Evolutionary conservation across 345 rosid genomes (phyloP).

Genomic region (Acer saccharum): DNA sequence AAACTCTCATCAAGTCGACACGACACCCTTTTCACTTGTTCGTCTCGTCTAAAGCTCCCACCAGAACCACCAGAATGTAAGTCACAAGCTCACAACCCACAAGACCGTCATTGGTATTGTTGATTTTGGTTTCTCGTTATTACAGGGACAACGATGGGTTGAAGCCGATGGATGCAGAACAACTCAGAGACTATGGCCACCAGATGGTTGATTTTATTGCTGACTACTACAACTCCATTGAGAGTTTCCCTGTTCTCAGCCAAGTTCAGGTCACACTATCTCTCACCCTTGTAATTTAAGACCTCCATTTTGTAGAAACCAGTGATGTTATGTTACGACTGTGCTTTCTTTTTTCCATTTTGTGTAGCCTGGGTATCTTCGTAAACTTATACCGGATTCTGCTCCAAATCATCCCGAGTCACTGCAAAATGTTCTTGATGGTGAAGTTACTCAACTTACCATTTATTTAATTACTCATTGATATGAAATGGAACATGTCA

Average conservation of each 20-base stretch:
- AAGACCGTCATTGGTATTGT: neutral
- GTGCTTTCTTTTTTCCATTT: conserved; percentile 1
- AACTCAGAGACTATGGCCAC: conserved; percentile 70
- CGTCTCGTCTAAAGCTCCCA: neutral
- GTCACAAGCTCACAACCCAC: neutral
- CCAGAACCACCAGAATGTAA: neutral
- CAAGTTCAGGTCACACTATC: conserved; percentile 62
- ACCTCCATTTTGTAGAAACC: too few relatives aligned
- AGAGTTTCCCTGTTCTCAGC: conserved; percentile 81
- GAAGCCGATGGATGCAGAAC: conserved; percentile 77
- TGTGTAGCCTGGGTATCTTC: conserved; percentile 88
- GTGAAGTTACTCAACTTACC: conserved; percentile 35
- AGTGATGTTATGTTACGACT: too few relatives aligned
- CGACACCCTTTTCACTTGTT: neutral
- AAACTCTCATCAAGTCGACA: neutral
- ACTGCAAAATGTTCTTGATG: conserved; percentile 73
- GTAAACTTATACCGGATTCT: conserved; percentile 66
- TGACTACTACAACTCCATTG: conserved; percentile 82
- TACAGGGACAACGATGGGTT: conserved; percentile 26
- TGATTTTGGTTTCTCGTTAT: neutral
- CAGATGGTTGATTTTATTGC: conserved; percentile 94
- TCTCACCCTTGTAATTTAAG: neutral
- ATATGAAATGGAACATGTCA: neutral
- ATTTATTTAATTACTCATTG: neutral
- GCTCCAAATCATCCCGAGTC: conserved; percentile 84